Conservation (phyloP, 1,139 yeast species). For the Hanseniaspora gamundiae region DNA sequence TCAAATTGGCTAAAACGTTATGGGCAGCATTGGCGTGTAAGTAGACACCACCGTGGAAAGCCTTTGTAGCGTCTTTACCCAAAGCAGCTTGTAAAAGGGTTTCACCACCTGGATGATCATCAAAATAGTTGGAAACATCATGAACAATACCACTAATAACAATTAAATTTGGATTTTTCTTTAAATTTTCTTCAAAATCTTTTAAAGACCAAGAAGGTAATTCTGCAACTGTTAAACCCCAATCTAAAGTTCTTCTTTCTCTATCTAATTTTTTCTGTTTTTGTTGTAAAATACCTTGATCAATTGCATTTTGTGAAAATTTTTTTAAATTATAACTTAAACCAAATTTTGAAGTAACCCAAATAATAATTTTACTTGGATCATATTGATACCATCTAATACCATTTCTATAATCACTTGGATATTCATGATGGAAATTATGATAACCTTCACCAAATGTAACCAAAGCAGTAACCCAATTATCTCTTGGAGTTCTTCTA, state of each 20-base stretch:
- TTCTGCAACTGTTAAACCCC: conserved; percentile 82
- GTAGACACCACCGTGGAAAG: conserved; percentile 96
- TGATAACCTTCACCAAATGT: conserved; percentile 99
- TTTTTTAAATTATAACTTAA: conserved; percentile 84
- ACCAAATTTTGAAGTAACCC: conserved; percentile 61
- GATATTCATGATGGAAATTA: conserved; percentile 98
- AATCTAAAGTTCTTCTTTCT: conserved; percentile 64
- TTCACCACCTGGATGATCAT: conserved; percentile 97
- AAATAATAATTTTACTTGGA: conserved; percentile 82
- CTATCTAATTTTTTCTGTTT: conserved; percentile 89
- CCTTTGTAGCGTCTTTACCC: conserved; percentile 95
- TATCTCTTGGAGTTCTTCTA: conserved; percentile 95
- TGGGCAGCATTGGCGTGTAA: conserved; percentile 97
- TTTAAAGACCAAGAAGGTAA: conserved; percentile 88
- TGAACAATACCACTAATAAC: conserved; percentile 92
- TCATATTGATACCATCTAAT: conserved; percentile 98
- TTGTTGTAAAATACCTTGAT: conserved; percentile 92
- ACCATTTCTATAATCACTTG: conserved; percentile 96
- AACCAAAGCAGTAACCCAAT: conserved; percentile 82
- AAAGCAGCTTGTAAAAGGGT: conserved; percentile 74
- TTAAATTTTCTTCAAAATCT: conserved; percentile 62
- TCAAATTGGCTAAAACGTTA: conserved; percentile 86
- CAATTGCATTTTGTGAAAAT: conserved; percentile 89
- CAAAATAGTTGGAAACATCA: conserved; percentile 72
- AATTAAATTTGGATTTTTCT: conserved; percentile 46